Percentiles rank a stretch among this genome's conserved stretches.
These are phyloP conservation scores for Lantana camara DNA, from an alignment of 257 asterid species.

Conservation along the genomic window DNA sequence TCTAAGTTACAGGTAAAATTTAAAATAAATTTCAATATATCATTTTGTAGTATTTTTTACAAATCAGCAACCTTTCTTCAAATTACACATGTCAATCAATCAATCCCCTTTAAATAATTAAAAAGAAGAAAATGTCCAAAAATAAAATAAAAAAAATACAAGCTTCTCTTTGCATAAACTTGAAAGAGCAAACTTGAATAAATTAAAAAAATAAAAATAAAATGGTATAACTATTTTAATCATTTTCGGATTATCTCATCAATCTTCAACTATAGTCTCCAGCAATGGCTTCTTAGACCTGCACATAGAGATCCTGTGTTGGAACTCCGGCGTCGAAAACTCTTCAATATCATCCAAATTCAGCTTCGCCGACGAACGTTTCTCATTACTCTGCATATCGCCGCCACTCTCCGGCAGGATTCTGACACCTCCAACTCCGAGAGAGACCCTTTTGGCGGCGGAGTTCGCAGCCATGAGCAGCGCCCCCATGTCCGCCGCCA, in stretches of 20 bases:
- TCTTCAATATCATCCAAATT: constrained; percentile 69
- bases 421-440: constrained; percentile 44
- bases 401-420: constrained; percentile 58
- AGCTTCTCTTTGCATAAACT: constrained; percentile 29
- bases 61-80: constrained; percentile 2
- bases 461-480: constrained; percentile 66
- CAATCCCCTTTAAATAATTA: neutral
- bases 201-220: neutral
- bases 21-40: neutral
- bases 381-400: constrained; percentile 24
- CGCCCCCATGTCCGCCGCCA: constrained; percentile 71
- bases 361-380: constrained; percentile 41
- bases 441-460: constrained; percentile 44
- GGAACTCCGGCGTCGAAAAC: constrained; percentile 50
- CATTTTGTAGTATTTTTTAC: neutral
- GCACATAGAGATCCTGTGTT: constrained; percentile 57
- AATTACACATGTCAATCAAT: neutral
- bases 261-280: constrained; percentile 84
- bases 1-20: no score
- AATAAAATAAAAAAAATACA: constrained; percentile 6
- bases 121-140: no score
- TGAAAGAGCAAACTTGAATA: constrained; percentile 33
- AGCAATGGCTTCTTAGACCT: constrained; percentile 87
- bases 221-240: neutral
- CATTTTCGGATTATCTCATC: constrained; percentile 31